Percentiles rank a stretch among this genome's conserved stretches.
Conservation (phyloP, 225 moss, liverwort and hornwort species). For the Ulota crispa region DNA sequence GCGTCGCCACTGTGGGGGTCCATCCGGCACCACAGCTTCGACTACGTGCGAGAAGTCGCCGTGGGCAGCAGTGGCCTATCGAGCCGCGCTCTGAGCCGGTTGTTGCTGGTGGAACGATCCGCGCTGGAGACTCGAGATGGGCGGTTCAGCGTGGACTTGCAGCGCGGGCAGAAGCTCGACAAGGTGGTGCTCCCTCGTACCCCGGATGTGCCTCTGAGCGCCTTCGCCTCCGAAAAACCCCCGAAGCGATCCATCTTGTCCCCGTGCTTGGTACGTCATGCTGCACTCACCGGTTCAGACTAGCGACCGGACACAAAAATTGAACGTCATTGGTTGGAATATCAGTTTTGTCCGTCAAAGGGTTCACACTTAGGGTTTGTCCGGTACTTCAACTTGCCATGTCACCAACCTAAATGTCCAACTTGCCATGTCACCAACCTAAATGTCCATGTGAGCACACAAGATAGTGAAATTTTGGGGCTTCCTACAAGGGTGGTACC, state of each 20-base stretch:
- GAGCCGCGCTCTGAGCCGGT: conserved; percentile 40
- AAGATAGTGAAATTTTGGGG: too few species aligned
- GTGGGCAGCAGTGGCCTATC: conserved; percentile 28
- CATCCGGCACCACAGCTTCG: conserved; percentile 25
- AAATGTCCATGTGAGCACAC: too few species aligned
- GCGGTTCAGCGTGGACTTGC: conserved; percentile 49
- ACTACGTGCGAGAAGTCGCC: conserved; percentile 31
- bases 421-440: too few species aligned
- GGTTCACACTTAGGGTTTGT: too few species aligned
- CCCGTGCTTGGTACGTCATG: conserved; percentile 48
- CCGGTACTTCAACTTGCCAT: too few species aligned
- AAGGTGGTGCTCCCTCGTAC: conserved; percentile 20
- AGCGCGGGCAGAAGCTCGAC: conserved; percentile 37
- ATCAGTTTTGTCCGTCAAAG: too few species aligned
- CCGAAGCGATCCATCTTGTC: conserved; percentile 43
- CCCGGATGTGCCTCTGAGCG: conserved; percentile 21
- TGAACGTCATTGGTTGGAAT: too few species aligned
- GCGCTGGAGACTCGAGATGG: conserved; percentile 8
- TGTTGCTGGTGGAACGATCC: conserved; percentile 36
- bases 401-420: too few species aligned
- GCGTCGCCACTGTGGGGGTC: conserved; percentile 27
- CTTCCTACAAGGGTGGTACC: too few species aligned
- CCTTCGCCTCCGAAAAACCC: conserved; percentile 25
- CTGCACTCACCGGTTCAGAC: too few species aligned
- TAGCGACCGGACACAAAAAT: too few species aligned